Evolutionary conservation across 2,329 filamentous ascomycete genomes (phyloP), one percentile per base, ranked within the genome.

Genomic region (Alternaria sp.): DNA sequence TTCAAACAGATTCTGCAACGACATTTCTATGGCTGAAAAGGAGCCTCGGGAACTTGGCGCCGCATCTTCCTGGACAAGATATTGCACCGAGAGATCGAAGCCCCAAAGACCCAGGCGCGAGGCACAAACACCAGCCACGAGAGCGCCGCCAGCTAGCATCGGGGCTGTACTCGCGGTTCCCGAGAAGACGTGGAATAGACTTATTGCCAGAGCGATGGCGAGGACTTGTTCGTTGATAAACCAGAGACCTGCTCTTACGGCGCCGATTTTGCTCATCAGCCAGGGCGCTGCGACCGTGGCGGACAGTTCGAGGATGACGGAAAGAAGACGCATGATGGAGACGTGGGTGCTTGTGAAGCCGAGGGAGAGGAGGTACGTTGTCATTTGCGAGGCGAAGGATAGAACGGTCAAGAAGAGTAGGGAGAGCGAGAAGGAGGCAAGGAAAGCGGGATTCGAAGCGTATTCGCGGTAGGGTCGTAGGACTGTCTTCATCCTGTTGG

Each of bases 1-100:
- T 73, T 93, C 90, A 60, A 91, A 92, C 0, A 85, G 64, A 60
- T 88, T 92, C 71, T 93, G 90, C 37, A 88, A 81, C 0, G 86
- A 83, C 8, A 87, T 84, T 72, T 93, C 90, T 7, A 86, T 83
- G 0, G 88, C 80, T 0, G 89, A 92, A 65, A 93, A 93, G 0
- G 82, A 78, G 1, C 88, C 90, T n/a, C 90, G 84, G 8, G 63
- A 58, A 0, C 62, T 37, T 45, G 77, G 73, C 0, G 70, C 68
- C 1, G 80, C 78, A 23, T 80, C 78, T 58, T 81, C 80, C 65
- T 83, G 81, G 1, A 83, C 74, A 0, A 83, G 75, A 33, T 77
- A 75, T 57, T 83, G 81, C 1, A 80, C 80, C 53, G 72, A 77
- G 4, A 83, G 74, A 63, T 83, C 81, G 58, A 81, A 83, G 0